Base-by-base conservation (phyloP, 768 basidiomycete genomes). In the Crucibulum laeve region DNA sequence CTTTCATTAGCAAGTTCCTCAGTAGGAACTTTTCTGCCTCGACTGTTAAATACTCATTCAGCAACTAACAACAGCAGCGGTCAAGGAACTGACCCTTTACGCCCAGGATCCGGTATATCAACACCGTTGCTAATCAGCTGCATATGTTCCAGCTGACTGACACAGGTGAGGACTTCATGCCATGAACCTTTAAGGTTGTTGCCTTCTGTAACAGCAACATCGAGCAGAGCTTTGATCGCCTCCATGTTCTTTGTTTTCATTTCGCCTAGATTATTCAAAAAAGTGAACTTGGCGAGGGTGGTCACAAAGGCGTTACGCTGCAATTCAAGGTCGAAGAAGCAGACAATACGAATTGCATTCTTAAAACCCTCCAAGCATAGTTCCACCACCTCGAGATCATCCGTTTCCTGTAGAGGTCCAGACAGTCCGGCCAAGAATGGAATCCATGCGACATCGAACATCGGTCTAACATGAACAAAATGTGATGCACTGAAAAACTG, bases 241-340 rank as follows among this genome's bases (percentile, higher is more conserved):
- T 98, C 96, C 82, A 99, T 96, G 59, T 98, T 98, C 73, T 98
- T 98, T 25, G 91, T 77, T 67, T 92, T 94, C 96, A 99, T 99
- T 71, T 98, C 96, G 43, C 93, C 92, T 4, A 98, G 68, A 58
- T 99, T 98, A 63, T 90, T 97, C 50, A 98, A 73, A 74, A 96
- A 96, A 0, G 96, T 99, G 63, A 98, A 97, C 61, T 98, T 99
- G 26, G 76, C 84, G 15, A 99, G 72, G 0, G 96, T 99, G 15
- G 94, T 93, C 35, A 99, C 92, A 58, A 98, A 99, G 0, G 94
- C 96, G 56, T 98, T 98, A n/a, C 96, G 82, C 61, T 97, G 92
- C 32, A 99, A 73, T 61, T 98, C 96, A 51, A 98, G 73, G 56
- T 98, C 95, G 59, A 99, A 99, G 64, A 94, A 89, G 60, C 92